Conservation (phyloP, 192 early-diverging fungal genomes). For the Chytriomyces sp. region DNA sequence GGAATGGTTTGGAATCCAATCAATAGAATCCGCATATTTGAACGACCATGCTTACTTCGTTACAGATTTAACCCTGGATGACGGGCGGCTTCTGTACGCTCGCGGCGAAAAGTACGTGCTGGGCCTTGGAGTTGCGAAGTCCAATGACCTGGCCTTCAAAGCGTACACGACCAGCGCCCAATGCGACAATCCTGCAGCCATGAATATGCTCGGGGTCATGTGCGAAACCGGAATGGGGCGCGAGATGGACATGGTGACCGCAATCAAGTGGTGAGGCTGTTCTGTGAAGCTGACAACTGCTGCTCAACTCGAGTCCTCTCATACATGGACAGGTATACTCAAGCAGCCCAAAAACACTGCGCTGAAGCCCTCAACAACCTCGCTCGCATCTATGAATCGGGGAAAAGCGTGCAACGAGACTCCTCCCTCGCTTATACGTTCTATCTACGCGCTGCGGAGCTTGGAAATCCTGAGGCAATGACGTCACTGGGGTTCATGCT, state of each 20-base stretch:
- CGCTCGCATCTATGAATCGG: conserved; percentile 50
- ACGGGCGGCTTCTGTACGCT: conserved; percentile 47
- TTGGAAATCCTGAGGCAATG: conserved; percentile 46
- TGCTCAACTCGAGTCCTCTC: neutral
- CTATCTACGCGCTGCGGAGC: conserved; percentile 48
- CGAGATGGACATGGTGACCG: conserved; percentile 46
- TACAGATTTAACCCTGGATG: conserved; percentile 49
- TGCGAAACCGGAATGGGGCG: conserved; percentile 55
- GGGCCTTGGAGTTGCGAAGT: conserved; percentile 49
- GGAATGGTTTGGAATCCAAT: conserved; percentile 33
- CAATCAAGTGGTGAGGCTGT: conserved; percentile 37
- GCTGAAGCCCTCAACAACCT: conserved; percentile 48
- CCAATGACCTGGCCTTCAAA: conserved; percentile 53
- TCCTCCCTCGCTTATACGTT: conserved; percentile 25
- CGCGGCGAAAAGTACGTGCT: conserved; percentile 57
- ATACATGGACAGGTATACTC: conserved; percentile 19
- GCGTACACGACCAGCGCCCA: conserved; percentile 50
- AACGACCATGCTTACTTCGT: neutral
- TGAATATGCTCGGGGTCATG: conserved; percentile 58
- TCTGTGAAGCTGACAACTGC: neutral
- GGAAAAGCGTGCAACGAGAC: conserved; percentile 41
- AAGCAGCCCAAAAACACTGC: conserved; percentile 35
- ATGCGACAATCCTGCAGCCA: conserved; percentile 39
- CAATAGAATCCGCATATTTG: neutral
- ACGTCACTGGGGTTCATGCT: conserved; percentile 42